A percentile compares a stretch with the other conserved stretches of the same genome.
Evolutionary conservation across 306 rosid species (phyloP).

Genomic region (Quillaja saponaria): DNA sequence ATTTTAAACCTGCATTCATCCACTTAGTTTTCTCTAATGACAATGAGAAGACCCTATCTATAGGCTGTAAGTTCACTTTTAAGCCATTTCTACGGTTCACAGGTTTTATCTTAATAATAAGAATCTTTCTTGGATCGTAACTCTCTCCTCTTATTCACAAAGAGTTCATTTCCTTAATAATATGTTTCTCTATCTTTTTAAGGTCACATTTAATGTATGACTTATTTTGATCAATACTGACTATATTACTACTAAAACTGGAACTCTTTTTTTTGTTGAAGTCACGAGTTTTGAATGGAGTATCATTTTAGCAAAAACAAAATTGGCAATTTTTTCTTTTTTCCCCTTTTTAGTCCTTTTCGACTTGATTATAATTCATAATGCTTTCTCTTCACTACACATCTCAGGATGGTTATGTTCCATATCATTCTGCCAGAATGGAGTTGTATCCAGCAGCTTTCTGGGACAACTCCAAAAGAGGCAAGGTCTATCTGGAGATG

Average conservation of each 20-base stretch:
- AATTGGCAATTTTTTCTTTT: too few relatives aligned
- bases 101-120: background rate
- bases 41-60: constrained; percentile 17
- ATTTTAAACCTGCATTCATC: constrained; percentile 1
- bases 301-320: too few relatives aligned
- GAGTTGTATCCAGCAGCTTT: constrained; percentile 75
- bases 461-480: constrained; percentile 63
- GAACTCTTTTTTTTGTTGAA: too few relatives aligned
- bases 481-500: constrained; percentile 73
- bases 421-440: constrained; percentile 89
- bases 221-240: too few relatives aligned
- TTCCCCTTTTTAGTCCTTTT: too few relatives aligned
- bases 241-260: too few relatives aligned
- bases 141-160: background rate
- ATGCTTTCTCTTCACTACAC: constrained; percentile 23
- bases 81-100: too few relatives aligned
- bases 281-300: too few relatives aligned
- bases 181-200: too few relatives aligned
- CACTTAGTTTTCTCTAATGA: constrained; percentile 8
- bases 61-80: too few relatives aligned
- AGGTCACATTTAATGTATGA: too few relatives aligned
- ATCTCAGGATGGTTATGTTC: constrained; percentile 88
- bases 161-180: background rate
- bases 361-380: too few relatives aligned
- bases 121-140: background rate